Base-by-base conservation (phyloP, 1,284 basidiomycete species). In the Cutaneotrichosporon sp. region DNA sequence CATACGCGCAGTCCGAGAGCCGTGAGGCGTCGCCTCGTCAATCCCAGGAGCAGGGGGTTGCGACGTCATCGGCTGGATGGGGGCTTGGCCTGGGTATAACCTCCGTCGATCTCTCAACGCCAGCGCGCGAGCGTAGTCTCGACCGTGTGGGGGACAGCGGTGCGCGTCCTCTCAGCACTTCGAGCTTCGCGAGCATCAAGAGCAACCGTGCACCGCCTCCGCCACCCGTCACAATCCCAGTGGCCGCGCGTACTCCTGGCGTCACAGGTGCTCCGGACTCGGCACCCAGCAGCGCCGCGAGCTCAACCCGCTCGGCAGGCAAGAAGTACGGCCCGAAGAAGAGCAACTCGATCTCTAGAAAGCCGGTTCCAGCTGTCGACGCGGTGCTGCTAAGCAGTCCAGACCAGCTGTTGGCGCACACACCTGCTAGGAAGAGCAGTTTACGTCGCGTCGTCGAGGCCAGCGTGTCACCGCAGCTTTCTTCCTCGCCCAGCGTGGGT, bases 301-400 rank as follows among this genome's bases (percentile, higher is more conserved):
- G 49, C 47, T 46, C 61, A 4, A 18, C 46, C 31, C 50, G 52
- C 13, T 63, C 62, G 42, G 42, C 42, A 2, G 18, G 11, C 57
- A 63, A 42, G 56, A 56, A 22, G n/a, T 30, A 36, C 40, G 53
- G 51, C 8, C 62, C 52, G 42, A 53, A 47, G 49, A 59, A 56
- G 34, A 55, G 36, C 22, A 47, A 34, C 13, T 49, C 58, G 2
- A 34, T 51, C 18, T 55, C 38, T 6, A 58, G 62, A 32, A 64
- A 64, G 47, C 62, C 62, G 1, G 58, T 60, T 52, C 62, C 62
- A 5, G 46, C 34, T 2, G 50, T 64, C 14, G 62, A 64, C 42
- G 26, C 47, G 8, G 53, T 31, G 26, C 38, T 64, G 18, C 53
- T 64, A 11, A 52, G 34, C 22, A 46, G 18, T 9, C 42, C 42